Evolutionary conservation across 2,329 filamentous ascomycete genomes (phyloP), one percentile per base, ranked within the genome.

Genomic region (Drechslera avenae): DNA sequence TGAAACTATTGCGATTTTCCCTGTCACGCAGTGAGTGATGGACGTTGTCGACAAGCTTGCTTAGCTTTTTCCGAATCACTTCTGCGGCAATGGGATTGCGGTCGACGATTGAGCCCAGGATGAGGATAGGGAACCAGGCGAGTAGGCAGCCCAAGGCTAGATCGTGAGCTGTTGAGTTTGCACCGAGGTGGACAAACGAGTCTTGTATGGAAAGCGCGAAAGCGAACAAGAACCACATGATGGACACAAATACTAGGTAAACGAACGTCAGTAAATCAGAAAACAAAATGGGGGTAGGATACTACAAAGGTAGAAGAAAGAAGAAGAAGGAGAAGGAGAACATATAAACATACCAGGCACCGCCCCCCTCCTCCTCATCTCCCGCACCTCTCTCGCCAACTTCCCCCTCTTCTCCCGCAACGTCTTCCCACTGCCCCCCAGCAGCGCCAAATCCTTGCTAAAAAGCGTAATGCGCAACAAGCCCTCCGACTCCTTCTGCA

Each of bases 41-140:
- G 5, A 75, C 73, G 16, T 67, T 67, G 16, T 75, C 68, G n/a
- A 78, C 60, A 8, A 78, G 51, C 2, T 64, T 59, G 52, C 77
- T 78, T 2, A 78, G 56, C 43, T 74, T 74, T 17, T 60, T 59
- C 2, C 69, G 63, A 10, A 77, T 74, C 13, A 73, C 66, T 26
- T 76, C 73, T 4, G 75, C 62, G 3, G 76, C 73, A 2, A 75
- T 71, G 1, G 75, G 77, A 44, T 79, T 80, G 13, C 78, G 71
- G 50, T 80, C 78, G 3, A 79, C 70, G 18, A 79, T 78, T 1
- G 71, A 73, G 32, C 73, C 70, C 31, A 78, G 62, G 28, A 79
- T 75, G 5, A 80, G 56, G 6, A 79, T 64, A 0, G 78, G 77
- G 2, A 80, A 67, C 78, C 77, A 80, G 4, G 73, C 69, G 3